Conservation (phyloP, 176 grass and related monocot genomes). For the Aegilops tauschii region DNA sequence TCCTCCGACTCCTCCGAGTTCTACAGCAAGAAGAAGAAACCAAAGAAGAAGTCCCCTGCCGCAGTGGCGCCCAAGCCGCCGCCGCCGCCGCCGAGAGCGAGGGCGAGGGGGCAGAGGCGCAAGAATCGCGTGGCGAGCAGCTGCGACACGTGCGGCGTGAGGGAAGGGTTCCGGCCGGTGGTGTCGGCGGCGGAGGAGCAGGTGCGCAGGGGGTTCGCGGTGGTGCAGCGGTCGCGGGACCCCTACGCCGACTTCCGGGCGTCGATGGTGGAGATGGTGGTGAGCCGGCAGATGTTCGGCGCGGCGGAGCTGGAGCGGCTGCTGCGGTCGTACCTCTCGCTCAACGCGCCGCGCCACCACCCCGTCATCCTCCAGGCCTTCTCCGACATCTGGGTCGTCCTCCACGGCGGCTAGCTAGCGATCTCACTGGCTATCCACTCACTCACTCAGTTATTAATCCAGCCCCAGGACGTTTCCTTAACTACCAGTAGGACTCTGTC, state of each 20-base stretch:
- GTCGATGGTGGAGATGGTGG: slow-evolving; percentile 98
- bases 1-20: slow-evolving; percentile 98
- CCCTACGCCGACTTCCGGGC: slow-evolving; percentile 82
- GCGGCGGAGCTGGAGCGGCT: slow-evolving; percentile 74
- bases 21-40: slow-evolving; percentile 58
- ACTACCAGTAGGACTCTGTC: not conserved
- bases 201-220: slow-evolving; percentile 63
- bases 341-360: slow-evolving; percentile 81
- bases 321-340: slow-evolving; percentile 78
- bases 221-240: slow-evolving; percentile 82
- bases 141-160: slow-evolving; percentile 70
- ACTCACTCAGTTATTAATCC: not conserved
- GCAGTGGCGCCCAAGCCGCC: not conserved
- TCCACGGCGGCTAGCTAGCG: slow-evolving; percentile 44
- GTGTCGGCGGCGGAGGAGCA: slow-evolving; percentile 46
- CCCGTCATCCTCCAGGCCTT: slow-evolving; percentile 95
- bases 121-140: slow-evolving; percentile 32
- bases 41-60: not conserved
- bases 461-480: not conserved
- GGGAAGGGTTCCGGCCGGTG: slow-evolving; percentile 69
- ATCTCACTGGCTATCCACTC: not conserved
- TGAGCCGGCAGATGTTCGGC: slow-evolving; percentile 68
- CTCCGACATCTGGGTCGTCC: slow-evolving; percentile 89
- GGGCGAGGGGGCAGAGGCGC: not conserved
- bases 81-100: not conserved